Base-by-base conservation (phyloP, 768 basidiomycete species). In the Boletus patriciae region DNA sequence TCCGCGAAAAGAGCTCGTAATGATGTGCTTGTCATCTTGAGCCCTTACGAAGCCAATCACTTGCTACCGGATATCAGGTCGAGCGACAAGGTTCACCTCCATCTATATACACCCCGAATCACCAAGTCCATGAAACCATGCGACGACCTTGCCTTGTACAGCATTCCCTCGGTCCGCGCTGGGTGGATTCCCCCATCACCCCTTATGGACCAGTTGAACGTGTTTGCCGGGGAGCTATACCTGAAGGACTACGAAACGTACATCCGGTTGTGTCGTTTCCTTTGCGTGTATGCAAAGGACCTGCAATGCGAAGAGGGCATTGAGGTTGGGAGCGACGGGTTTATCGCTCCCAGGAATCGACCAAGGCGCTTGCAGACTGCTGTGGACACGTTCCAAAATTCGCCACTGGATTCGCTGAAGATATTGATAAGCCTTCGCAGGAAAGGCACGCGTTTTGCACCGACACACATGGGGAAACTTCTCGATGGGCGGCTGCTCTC, bases 391-490 rank as follows among this genome's bases (percentile, higher is more conserved):
- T 78, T 80, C 65, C 58, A 62, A n/a, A 25, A 52, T n/a, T 76
- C 73, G 23, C 79, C 77, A 5, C 19, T 80, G 1, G 41, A 54
- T 11, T 66, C 70, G 13, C 23, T 73, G 49, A 59, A 50, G 40
- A 50, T 23, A 6, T 44, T 71, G 44, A 52, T 67, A 8, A 19
- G 55, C 12, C 54, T 74, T 40, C 72, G 78, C 7, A 70, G 78
- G 62, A 81, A 77, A 51, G 78, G 77, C 6, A 62, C 72, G 64
- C 54, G 62, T 12, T 81, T 71, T 58, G 46, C 60, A 15, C 46
- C 46, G 36, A 80, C 79, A 6, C 78, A 81, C 55, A 62, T 79
- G 61, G 79, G 80, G 3, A 73, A 73, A 43, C 65, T 80, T 29
- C 40, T 80, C 27, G 57, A 69, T 40, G 70, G 64, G 27, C 63